A percentile compares a stretch with the other conserved stretches of the same genome.
phyloP scores from a whole-genome alignment of 768 basidiomycete genomes.

The Dentipellis sp. region DNA sequence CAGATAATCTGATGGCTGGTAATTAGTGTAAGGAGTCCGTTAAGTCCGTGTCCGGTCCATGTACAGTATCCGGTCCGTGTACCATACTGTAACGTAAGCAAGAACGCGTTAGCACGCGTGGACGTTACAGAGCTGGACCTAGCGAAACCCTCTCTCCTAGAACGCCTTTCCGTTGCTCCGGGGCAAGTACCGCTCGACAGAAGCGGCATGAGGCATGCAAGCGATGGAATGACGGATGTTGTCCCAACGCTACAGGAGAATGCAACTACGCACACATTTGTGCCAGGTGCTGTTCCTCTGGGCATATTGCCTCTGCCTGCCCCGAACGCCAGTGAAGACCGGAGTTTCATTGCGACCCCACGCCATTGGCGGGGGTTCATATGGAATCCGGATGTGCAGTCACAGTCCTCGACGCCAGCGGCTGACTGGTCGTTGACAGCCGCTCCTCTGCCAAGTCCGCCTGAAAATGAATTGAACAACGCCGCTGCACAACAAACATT shows the following conservation, averaged over 20 bases:
- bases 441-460: conserved; percentile 11
- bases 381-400: neutral
- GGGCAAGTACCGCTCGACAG: too few relatives aligned
- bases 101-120: too few relatives aligned
- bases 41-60: too few relatives aligned
- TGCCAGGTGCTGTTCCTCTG: conserved; percentile 2
- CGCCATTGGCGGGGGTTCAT: neutral
- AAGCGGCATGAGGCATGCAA: conserved; percentile 12
- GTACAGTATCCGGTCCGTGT: too few relatives aligned
- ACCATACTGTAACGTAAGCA: too few relatives aligned
- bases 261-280: conserved; percentile 21
- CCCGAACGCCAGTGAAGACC: neutral
- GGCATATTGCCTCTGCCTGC: conserved; percentile 5
- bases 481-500: conserved; percentile 17
- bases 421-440: neutral
- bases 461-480: conserved; percentile 10
- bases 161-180: too few relatives aligned
- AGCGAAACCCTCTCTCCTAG: neutral
- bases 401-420: neutral
- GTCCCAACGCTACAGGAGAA: conserved; percentile 1
- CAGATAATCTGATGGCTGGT: too few relatives aligned
- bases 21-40: too few relatives aligned
- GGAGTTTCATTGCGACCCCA: neutral
- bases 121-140: neutral
- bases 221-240: conserved; percentile 16